Percentiles rank a stretch among this genome's conserved stretches.
Conservation (phyloP, 2,329 filamentous ascomycete species). For the Sarocladium oryzae region DNA sequence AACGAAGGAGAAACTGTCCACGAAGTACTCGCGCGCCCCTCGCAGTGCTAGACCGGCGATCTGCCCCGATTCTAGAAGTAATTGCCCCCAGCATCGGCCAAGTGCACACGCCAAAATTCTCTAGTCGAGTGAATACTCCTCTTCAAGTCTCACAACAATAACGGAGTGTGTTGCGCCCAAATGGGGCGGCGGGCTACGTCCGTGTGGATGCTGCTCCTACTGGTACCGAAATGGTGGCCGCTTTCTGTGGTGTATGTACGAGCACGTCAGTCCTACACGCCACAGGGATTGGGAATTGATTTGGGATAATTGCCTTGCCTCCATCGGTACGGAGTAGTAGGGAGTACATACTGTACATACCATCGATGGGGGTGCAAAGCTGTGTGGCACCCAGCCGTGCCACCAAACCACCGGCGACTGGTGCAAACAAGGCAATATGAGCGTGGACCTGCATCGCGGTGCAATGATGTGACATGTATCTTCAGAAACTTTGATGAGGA, state of each 20-base stretch:
- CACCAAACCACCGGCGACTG: background rate
- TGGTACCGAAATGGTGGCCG: no score
- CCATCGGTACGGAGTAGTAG: no score
- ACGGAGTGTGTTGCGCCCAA: no score
- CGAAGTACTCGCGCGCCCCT: background rate
- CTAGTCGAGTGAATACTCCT: background rate
- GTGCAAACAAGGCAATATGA: background rate
- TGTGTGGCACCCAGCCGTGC: background rate
- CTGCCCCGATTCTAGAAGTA: slow-evolving; percentile 4
- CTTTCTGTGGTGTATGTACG: no score
- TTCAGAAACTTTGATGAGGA: background rate
- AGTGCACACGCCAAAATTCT: slow-evolving; percentile 1
- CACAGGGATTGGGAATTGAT: no score
- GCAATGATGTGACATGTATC: background rate
- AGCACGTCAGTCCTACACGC: background rate
- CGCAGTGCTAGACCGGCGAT: background rate
- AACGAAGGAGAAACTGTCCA: background rate
- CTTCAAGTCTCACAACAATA: no score
- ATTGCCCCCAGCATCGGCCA: background rate
- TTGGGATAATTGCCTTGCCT: no score
- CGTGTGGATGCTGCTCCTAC: no score
- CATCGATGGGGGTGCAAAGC: background rate
- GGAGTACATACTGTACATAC: no score
- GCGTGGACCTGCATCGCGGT: background rate
- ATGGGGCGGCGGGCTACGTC: no score